These are phyloP conservation scores for Fusarium nygamai DNA, from an alignment of 2,329 filamentous ascomycete genomes.

Conservation along the genomic window DNA sequence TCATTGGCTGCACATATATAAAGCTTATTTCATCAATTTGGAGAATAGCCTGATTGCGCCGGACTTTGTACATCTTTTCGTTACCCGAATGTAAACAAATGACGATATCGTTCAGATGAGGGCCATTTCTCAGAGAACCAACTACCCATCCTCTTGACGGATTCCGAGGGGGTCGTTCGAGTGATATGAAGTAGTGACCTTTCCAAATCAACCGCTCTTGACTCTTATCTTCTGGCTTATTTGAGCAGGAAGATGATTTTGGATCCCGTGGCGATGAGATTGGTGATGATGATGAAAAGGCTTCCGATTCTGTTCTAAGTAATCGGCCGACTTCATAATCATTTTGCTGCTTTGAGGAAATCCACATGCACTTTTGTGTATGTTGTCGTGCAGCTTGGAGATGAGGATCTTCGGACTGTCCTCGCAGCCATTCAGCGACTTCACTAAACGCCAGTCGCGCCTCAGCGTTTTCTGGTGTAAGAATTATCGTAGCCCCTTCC, in stretches of 20 bases:
- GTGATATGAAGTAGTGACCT: neutral
- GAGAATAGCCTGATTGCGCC: neutral
- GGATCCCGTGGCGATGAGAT: neutral
- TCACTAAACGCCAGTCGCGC: neutral
- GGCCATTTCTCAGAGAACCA: fast-evolving
- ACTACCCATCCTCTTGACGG: neutral
- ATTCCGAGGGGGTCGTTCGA: neutral
- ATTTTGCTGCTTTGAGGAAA: neutral
- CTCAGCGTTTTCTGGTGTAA: neutral
- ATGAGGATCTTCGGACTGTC: fast-evolving
- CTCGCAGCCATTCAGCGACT: fast-evolving
- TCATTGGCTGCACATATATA: neutral
- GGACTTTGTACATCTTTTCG: neutral
- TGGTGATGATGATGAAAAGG: neutral
- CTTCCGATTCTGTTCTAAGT: fast-evolving
- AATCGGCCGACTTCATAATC: fast-evolving
- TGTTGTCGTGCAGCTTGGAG: fast-evolving
- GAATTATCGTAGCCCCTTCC: neutral
- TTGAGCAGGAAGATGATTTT: fast-evolving
- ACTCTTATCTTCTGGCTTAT: fast-evolving
- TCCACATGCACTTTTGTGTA: neutral
- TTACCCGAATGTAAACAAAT: fast-evolving
- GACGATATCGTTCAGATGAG: neutral
- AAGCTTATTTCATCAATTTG: neutral
- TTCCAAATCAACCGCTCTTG: neutral